Evolutionary conservation across 2,329 filamentous ascomycete species (phyloP), one percentile per base, ranked within the genome.

Genomic region (Exophiala mesophila): DNA sequence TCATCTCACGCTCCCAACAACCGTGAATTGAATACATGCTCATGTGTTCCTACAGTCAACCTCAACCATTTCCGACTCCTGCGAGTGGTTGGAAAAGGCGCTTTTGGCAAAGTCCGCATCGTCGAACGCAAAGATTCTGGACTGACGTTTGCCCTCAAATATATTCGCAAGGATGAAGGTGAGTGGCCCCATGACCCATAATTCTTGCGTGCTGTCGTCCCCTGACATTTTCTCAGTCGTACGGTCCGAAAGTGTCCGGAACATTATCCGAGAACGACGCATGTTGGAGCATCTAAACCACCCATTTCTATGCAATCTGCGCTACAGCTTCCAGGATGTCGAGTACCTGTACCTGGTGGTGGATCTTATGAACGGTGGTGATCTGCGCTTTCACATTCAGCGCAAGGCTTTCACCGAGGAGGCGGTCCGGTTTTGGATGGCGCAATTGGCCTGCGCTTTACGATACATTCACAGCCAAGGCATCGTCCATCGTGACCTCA

Each of bases 241-340:
- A 57, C 87, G 90, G 60, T 95, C 89, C 50, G 92, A 97, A 67
- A 97, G 90, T 63, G 92, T 97, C 48, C 85, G 90, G 59, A 98
- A 98, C 64, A 98, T 98, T 56, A 92, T 98, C 61, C 83, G 92
- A 57, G 92, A 98, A 72, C 80, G 92, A 52, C 82, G 90, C 62
- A 98, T 98, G 92, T 78, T 98, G 60, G 89, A 98, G 69, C 88
- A 97, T 64, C 77, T 98, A 58, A 96, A 95, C 63, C 92, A 98
- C 61, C 88, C 90, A 18, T 98, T 97, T 65, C 85, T 98, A 56
- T 97, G 90, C 72, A 98, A 98, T 66, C 72, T 98, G 72, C 85
- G 92, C 59, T 98, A 97, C 70, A 96, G 89, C 68, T 98, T 98
- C 63, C 92, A 98, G 68, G 92, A 98, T 66, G 88, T 97, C 57